Evolutionary conservation across 148 eudicot genomes (phyloP).

Genomic region (Camellia japonica): DNA sequence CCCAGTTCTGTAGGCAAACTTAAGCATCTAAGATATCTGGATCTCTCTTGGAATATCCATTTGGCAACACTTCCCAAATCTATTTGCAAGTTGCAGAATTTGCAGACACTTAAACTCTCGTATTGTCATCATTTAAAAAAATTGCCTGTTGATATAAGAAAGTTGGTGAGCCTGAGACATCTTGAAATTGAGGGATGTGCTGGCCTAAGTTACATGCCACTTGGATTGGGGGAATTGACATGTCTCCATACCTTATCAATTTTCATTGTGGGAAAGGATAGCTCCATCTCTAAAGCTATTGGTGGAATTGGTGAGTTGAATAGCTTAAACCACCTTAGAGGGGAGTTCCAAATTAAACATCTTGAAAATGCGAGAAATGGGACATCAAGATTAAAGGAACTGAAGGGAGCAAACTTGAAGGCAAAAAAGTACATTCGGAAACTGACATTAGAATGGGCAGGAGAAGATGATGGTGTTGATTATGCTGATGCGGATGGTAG

Average conservation of each 20-base stretch:
- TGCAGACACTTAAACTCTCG: constrained; percentile 20
- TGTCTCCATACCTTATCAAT: neutral
- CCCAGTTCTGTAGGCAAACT: constrained; percentile 25
- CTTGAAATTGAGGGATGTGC: neutral
- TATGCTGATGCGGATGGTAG: neutral
- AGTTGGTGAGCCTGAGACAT: constrained; percentile 19
- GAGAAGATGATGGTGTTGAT: neutral
- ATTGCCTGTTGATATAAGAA: constrained; percentile 14
- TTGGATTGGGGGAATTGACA: neutral
- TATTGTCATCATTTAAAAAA: neutral
- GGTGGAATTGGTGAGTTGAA: neutral
- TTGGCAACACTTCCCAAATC: constrained; percentile 18
- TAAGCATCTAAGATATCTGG: constrained; percentile 37
- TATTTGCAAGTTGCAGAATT: constrained; percentile 28
- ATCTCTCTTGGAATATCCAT: constrained; percentile 16
- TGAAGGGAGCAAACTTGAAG: neutral
- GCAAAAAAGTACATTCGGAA: neutral
- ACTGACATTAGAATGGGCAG: neutral
- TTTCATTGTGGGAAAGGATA: neutral
- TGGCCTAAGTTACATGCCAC: neutral
- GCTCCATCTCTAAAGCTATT: neutral
- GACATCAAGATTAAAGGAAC: neutral
- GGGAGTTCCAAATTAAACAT: neutral
- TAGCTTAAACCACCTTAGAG: neutral
- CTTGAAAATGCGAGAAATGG: neutral